Percentiles rank a stretch among this genome's conserved stretches.
Conservation (phyloP, 1,284 basidiomycete genomes). For the Cystobasidiaceae sp. region DNA sequence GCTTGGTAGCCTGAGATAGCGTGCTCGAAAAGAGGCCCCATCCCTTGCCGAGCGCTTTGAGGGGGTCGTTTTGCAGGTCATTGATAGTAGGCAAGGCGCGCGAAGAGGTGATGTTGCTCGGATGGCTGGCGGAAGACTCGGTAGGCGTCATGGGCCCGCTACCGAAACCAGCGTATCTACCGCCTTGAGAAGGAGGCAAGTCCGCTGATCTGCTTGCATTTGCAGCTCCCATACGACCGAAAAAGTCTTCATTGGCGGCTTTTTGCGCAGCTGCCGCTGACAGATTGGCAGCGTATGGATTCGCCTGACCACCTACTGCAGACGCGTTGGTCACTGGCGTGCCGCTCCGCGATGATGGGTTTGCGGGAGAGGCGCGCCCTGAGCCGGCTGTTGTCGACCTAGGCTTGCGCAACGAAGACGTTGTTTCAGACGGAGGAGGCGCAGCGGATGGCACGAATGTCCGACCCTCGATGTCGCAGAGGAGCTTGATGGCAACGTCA, state of each 20-base stretch:
- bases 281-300: slow-evolving; percentile 44
- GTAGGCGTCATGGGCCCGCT: slow-evolving; percentile 59
- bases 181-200: slow-evolving; percentile 76
- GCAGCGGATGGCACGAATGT: slow-evolving; percentile 66
- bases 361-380: slow-evolving; percentile 54
- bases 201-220: slow-evolving; percentile 68
- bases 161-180: slow-evolving; percentile 77
- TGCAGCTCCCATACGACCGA: slow-evolving; percentile 62
- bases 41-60: slow-evolving; percentile 70
- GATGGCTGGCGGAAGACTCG: slow-evolving; percentile 51
- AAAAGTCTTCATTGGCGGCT: slow-evolving; percentile 68
- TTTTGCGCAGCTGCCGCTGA: slow-evolving; percentile 51
- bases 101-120: slow-evolving; percentile 63
- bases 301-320: slow-evolving; percentile 12
- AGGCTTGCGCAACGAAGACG: slow-evolving; percentile 50
- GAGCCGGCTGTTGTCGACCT: slow-evolving; percentile 46
- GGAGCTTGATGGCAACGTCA: no score
- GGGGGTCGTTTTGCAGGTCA: slow-evolving; percentile 73
- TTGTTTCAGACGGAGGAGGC: slow-evolving; percentile 49
- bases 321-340: slow-evolving; percentile 55
- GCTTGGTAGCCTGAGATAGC: slow-evolving; percentile 64
- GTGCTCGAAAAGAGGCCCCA: slow-evolving; percentile 76
- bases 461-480: slow-evolving; percentile 62
- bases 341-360: slow-evolving; percentile 53
- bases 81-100: slow-evolving; percentile 61